Percentiles rank a stretch among this genome's conserved stretches.
Evolutionary conservation across 805 yeast species (phyloP).

Genomic region (Starmerella stellata): DNA sequence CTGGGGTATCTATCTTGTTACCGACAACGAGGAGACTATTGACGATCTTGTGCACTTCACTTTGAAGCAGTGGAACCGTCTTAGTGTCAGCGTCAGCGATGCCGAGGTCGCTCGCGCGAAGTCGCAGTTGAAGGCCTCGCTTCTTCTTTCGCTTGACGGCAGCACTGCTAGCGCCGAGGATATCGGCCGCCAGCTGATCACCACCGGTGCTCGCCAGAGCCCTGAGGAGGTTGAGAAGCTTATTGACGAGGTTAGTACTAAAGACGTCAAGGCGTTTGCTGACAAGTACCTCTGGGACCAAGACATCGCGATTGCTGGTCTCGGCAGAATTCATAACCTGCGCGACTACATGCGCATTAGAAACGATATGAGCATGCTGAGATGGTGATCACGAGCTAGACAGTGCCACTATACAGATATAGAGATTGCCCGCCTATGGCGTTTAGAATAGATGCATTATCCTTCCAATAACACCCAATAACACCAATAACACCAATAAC

Average conservation of each 20-base stretch:
- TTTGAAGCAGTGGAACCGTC: slow-evolving; percentile 72
- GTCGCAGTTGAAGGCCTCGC: slow-evolving; percentile 82
- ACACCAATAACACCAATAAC: too few relatives aligned
- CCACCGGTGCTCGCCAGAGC: slow-evolving; percentile 64
- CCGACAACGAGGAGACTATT: slow-evolving; percentile 54
- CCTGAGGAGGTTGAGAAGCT: slow-evolving; percentile 59
- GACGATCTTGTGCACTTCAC: slow-evolving; percentile 56
- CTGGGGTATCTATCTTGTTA: slow-evolving; percentile 88
- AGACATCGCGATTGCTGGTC: slow-evolving; percentile 78
- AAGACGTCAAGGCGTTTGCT: slow-evolving; percentile 78
- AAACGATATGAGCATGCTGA: slow-evolving; percentile 28
- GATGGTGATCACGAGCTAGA: slow-evolving; percentile 24
- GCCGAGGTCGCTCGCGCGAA: slow-evolving; percentile 88
- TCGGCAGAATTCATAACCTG: slow-evolving; percentile 60
- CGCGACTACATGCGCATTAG: slow-evolving; percentile 51
- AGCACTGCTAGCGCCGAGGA: slow-evolving; percentile 94
- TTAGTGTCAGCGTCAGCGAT: slow-evolving; percentile 61
- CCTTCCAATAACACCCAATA: too few relatives aligned
- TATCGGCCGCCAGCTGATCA: slow-evolving; percentile 89
- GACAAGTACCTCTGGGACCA: slow-evolving; percentile 57
- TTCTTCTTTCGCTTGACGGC: slow-evolving; percentile 77
- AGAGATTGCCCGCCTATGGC: too few relatives aligned
- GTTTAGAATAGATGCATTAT: too few relatives aligned
- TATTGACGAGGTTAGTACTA: slow-evolving; percentile 58
- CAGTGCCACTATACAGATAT: too few relatives aligned